Evolutionary conservation across 495 filamentous ascomycete genomes (phyloP), one percentile per base, ranked within the genome.

Genomic region (Talaromyces nanjingensis): DNA sequence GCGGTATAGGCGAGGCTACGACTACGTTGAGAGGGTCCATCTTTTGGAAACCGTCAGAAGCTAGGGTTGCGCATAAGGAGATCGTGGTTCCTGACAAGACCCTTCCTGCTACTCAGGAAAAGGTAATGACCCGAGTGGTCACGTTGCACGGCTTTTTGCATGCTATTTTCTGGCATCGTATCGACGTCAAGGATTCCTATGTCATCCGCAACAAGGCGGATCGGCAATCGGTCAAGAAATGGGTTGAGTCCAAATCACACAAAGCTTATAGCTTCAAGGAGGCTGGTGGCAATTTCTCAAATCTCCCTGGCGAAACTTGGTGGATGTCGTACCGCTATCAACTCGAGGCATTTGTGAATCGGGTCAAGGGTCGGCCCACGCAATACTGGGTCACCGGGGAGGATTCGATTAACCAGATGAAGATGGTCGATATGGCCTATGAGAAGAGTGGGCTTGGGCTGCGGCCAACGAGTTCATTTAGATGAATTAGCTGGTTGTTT

Each of bases 321-420:
- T 87, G 84, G 84, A 67, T 73, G 4, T 77, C 77, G 3, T 85
- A 84, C 64, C 74, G 77, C 8, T 73, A 81, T 64, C 77, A 83
- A 71, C 72, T 88, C 7, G 79, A 87, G 65, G 73, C 81, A 62
- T 88, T 88, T 65, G 80, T 87, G 18, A 82, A 86, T 65, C 71
- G 66, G 29, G 64, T 87, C 7, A 79, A 77, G 39, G 79, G 79
- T 0, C 70, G 79, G 6, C 62, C 73, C 39, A 73, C 72, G 4
- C 72, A 71, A 6, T 72, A 76, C 8, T 87, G 85, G 84, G 69
- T 87, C 6, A 71, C 74, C 64, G 73, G 69, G 0, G 73, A 76
- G 63, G 83, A 86, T 54, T 83, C 77, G n/a, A 78, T 87, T 34
- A 68, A 66, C 16, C 79, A 83, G 66, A 80, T 81, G 77, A 71